Conservation (phyloP, 2,329 filamentous ascomycete genomes). For the Trematosphaeria pertusa region DNA sequence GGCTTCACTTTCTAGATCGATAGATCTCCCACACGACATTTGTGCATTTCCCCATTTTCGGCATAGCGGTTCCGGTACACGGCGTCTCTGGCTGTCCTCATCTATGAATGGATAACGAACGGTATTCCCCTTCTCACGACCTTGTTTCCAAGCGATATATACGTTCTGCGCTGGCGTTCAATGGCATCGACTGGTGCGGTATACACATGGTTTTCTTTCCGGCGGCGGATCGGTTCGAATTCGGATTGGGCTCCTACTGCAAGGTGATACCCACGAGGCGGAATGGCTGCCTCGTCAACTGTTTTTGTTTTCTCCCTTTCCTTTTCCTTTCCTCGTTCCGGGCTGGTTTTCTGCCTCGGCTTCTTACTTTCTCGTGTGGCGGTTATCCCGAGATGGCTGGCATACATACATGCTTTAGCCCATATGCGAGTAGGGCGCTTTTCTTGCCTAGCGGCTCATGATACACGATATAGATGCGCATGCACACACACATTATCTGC, state of each 20-base stretch:
- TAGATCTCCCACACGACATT: neutral
- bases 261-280: conserved; percentile 23
- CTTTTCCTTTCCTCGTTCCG: neutral
- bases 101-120: neutral
- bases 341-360: no score
- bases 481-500: no score
- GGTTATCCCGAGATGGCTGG: no score
- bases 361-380: no score
- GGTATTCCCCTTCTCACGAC: neutral
- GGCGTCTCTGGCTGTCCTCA: neutral
- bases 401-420: no score
- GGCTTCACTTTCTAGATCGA: neutral
- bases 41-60: neutral
- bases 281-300: neutral
- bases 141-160: neutral
- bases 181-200: neutral
- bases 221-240: no score
- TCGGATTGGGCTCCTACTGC: conserved; percentile 1
- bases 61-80: neutral
- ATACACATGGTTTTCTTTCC: no score
- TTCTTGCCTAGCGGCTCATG: neutral
- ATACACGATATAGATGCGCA: neutral
- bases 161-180: neutral
- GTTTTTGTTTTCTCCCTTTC: neutral
- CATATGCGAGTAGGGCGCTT: neutral